Percentiles rank a stretch among this genome's conserved stretches.
phyloP scores from a whole-genome alignment of 305 asterid genomes.

The Euphrasia arctica region DNA sequence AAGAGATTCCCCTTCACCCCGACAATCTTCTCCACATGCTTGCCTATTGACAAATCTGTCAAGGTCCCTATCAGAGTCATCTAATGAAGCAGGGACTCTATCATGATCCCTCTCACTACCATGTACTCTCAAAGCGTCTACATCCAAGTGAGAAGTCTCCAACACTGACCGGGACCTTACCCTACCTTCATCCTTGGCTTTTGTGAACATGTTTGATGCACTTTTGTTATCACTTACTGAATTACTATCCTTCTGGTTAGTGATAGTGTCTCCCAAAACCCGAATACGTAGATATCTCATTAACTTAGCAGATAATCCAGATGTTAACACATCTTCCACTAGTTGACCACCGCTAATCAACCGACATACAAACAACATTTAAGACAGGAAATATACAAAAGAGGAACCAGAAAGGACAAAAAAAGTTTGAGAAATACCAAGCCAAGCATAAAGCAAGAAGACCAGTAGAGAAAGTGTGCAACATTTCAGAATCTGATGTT shows the following conservation, averaged over 20 bases:
- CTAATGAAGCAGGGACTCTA: conserved; percentile 42
- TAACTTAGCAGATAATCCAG: conserved; percentile 91
- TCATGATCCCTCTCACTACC: conserved; percentile 37
- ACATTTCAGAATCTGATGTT: conserved; percentile 74
- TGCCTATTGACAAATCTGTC: conserved; percentile 46
- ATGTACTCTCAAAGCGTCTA: conserved; percentile 35
- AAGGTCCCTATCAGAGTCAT: conserved; percentile 44
- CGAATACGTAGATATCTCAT: conserved; percentile 84
- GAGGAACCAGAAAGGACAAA: conserved; percentile 8
- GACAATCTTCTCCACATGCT: conserved; percentile 50
- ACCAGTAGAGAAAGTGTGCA: conserved; percentile 81
- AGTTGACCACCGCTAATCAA: conserved; percentile 79
- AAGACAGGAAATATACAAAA: conserved; percentile 19
- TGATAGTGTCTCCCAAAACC: conserved; percentile 68
- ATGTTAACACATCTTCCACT: conserved; percentile 91
- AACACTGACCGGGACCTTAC: conserved; percentile 52
- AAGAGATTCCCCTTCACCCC: conserved; percentile 63
- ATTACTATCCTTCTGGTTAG: conserved; percentile 62
- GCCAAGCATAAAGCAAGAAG: conserved; percentile 90
- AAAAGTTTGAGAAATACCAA: conserved; percentile 41
- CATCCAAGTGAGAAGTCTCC: conserved; percentile 60
- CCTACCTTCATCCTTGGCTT: conserved; percentile 74
- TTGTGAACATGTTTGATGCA: conserved; percentile 39
- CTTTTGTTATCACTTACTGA: conserved; percentile 51
- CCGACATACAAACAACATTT: conserved; percentile 22